Conservation (phyloP, 768 basidiomycete species). For the Tulasnella calospora region DNA sequence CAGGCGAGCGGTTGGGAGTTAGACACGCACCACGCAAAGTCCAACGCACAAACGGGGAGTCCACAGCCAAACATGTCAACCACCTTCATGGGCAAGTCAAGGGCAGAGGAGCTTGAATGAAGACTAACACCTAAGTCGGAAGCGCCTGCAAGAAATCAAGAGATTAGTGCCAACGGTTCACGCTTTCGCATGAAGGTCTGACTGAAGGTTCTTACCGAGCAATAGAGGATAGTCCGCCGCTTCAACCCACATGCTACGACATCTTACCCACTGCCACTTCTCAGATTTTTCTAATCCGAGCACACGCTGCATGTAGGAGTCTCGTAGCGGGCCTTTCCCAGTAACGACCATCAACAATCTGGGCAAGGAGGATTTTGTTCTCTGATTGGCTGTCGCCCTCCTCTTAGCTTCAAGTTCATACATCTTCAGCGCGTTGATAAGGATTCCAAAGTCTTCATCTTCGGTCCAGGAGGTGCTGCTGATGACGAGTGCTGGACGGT, state of each 20-base stretch:
- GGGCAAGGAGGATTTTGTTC: conserved; percentile 45
- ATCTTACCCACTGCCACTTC: conserved; percentile 70
- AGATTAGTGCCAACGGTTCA: background rate
- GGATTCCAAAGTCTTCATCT: conserved; percentile 88
- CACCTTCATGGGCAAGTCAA: conserved; percentile 98
- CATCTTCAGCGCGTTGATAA: conserved; percentile 63
- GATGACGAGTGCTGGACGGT: conserved; percentile 80
- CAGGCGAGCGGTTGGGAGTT: background rate
- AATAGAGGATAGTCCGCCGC: conserved; percentile 84
- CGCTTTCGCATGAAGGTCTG: background rate
- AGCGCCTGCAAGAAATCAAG: conserved; percentile 50
- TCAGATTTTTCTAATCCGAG: conserved; percentile 48
- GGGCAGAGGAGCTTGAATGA: conserved; percentile 81
- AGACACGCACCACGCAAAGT: conserved; percentile 70
- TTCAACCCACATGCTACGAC: conserved; percentile 81
- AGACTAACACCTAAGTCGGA: conserved; percentile 89
- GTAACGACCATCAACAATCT: conserved; percentile 80
- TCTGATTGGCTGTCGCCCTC: conserved; percentile 27
- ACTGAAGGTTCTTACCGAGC: conserved; percentile 50
- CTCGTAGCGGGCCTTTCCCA: conserved; percentile 78
- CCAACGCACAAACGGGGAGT: conserved; percentile 84
- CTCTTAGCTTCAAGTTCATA: conserved; percentile 61
- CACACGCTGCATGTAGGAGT: conserved; percentile 68
- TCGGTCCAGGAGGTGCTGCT: conserved; percentile 96
- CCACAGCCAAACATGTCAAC: conserved; percentile 99